Evolutionary conservation across 108 stramenopile genomes (phyloP), one percentile per base, ranked within the genome.

Genomic region (Aureococcus anophagefferens): DNA sequence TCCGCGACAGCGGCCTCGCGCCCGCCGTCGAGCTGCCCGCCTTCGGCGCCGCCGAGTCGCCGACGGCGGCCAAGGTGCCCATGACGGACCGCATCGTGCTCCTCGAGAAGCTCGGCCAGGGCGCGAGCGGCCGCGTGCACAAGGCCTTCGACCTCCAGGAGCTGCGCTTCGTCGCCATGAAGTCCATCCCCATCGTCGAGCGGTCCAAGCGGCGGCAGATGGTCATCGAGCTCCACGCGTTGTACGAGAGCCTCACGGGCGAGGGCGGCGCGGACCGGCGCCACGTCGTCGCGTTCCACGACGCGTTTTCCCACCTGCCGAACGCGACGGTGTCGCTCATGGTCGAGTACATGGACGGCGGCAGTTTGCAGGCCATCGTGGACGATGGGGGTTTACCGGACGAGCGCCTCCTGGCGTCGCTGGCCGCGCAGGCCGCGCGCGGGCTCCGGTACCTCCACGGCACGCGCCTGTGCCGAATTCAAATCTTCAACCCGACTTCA

Each of bases 321-420:
- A 77, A 78, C 59, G 77, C 76, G 5, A 77, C 77, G 30, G 69
- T 83, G 15, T 59, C 62, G 15, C 70, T 84, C 15, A 77, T 83
- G 31, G 67, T 84, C 62, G 84, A 84, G 66, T 83, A 81, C 72
- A 83, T 85, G 84, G 75, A 85, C 70, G 82, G 71, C 14, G 84
- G 84, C 45, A 66, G 77, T 7, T 71, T 85, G 33, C 74, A 85
- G 70, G 74, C 81, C 25, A 40, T 85, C 35, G 78, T 83, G 15
- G 30, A 63, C 30, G 35, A 46, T 51, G 71, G 78, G 32, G 76
- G 80, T 32, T 71, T 68, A 30, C 65, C 37, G 0, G 65, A 67
- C 51, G 84, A 84, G 59, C 73, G 62, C 31, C 46, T 80, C 21
- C 62, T 84, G 34, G 80, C 80, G 14, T 76, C 44, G 3, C 77